These are phyloP conservation scores for Sarocladiaceae sp. DNA, from an alignment of 2,329 filamentous ascomycete genomes.

Conservation along the genomic window DNA sequence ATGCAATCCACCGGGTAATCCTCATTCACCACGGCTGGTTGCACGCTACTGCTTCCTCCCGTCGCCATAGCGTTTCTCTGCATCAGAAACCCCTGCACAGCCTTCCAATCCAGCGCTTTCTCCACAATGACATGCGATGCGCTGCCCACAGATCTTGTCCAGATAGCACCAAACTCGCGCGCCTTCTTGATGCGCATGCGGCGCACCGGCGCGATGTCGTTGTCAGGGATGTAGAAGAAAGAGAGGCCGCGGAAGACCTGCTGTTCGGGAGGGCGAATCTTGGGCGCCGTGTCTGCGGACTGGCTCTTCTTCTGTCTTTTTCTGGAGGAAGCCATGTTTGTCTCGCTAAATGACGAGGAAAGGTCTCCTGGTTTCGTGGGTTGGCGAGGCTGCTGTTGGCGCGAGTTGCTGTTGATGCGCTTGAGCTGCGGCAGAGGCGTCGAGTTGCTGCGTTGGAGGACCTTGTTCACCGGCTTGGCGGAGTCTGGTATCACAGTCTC, in stretches of 20 bases:
- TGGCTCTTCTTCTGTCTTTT: constrained; percentile 38
- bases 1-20: constrained; percentile 65
- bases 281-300: constrained; percentile 41
- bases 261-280: constrained; percentile 40
- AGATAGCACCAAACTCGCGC: constrained; percentile 66
- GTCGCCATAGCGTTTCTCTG: constrained; percentile 17
- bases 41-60: too few species aligned
- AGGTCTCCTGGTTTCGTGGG: too few species aligned
- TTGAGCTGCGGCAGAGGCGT: constrained; percentile 21
- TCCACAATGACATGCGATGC: constrained; percentile 81
- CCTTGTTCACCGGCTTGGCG: constrained; percentile 13
- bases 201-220: constrained; percentile 62
- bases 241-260: constrained; percentile 55
- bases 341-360: neutral
- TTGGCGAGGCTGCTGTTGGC: neutral
- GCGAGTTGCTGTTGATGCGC: constrained; percentile 7
- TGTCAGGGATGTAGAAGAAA: constrained; percentile 77
- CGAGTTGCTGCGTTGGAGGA: constrained; percentile 21
- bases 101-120: constrained; percentile 54
- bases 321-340: neutral
- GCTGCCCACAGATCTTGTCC: constrained; percentile 51
- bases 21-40: constrained; percentile 58
- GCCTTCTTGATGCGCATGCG: constrained; percentile 68
- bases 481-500: constrained; percentile 24
- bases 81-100: constrained; percentile 48